Evolutionary conservation across 2,329 filamentous ascomycete species (phyloP), one percentile per base, ranked within the genome.

Genomic region (Apiospora hydei): DNA sequence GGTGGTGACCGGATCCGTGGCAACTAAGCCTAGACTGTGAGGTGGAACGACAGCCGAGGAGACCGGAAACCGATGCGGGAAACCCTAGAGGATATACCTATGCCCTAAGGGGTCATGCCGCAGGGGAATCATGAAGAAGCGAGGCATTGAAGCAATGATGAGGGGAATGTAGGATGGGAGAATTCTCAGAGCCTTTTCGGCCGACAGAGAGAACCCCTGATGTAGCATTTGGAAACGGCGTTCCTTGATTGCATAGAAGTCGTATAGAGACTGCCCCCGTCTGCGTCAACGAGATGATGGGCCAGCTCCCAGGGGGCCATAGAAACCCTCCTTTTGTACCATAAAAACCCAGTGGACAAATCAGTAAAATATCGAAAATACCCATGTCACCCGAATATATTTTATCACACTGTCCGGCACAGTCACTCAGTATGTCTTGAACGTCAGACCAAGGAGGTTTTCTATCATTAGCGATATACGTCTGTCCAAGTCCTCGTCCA

Each of bases 1-100:
- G 82, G 83, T 70, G 86, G 77, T 80, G 71, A 73, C 38, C 70
- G 72, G 0, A 30, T 70, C 46, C 41, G 66, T n/a, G 66, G 41
- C n/a, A 68, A 6, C 41, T 68, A 68, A 47, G 66, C 7, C 2
- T 6, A 1, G 2, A 24, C 4, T 41, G 38, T 18, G 44, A 34
- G 41, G 44, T 4, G 66, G 13, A 3, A 21, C 11, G n/a, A 46
- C n/a, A 5, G 46, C 26, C 30, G n/a, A 18, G 41, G 14, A 46
- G 21, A 11, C n/a, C 4, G 10, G 13, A 24, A 26, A 21, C n/a
- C 21, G 38, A 47, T 47, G 41, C 8, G 41, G n/a, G 24, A 10
- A 18, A 0, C 7, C 7, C 41, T 18, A 49, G 8, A 49, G 46
- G 46, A 49, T 49, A 49, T 49, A 11, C 34, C 34, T 38, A 38